Base-by-base conservation (phyloP, 1,284 basidiomycete genomes). In the Takashimella tepidaria region DNA sequence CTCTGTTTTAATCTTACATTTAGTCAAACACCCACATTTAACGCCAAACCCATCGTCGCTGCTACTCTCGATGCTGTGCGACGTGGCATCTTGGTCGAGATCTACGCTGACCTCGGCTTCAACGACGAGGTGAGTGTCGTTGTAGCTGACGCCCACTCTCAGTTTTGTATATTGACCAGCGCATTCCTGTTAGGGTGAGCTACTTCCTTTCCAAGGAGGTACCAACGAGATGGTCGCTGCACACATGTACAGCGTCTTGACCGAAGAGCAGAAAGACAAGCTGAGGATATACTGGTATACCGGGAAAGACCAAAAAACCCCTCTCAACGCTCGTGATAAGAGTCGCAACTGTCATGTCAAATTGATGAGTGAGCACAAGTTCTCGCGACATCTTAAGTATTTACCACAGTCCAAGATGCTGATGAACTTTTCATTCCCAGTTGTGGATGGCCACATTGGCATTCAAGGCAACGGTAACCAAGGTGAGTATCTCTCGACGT, bases 331-430 rank as follows among this genome's bases (percentile, higher is more conserved):
- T 1, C 80, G 52, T 4, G 57, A 62, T 23, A 84, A 84, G 75
- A 81, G 84, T 60, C 79, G 85, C 25, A 88, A 85, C 66, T 88
- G 85, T 61, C 85, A 86, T 61, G 78, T 86, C 61, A 88, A 88
- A 71, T 78, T 87, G 63, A 85, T 85, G 77, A 79, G 64, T 68
- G 55, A 48, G 65, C 62, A 1, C 25, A 13, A 20, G 5, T 12
- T 41, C 2, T 24, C 31, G 31, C 20, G 11, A 8, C 8, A 23
- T 44, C 22, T 19, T 6, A 51, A 1, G 49, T 5, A 22, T 4
- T 25, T 20, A n/a, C n/a, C n/a, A n/a, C n/a, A n/a, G n/a, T n/a
- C n/a, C n/a, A n/a, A n/a, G n/a, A n/a, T n/a, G n/a, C n/a, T 22
- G 19, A 8, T 6, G 3, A 19, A 8, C 31, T 37, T 16, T 8